Conservation (phyloP, 345 rosid genomes). For the Salix exigua region DNA sequence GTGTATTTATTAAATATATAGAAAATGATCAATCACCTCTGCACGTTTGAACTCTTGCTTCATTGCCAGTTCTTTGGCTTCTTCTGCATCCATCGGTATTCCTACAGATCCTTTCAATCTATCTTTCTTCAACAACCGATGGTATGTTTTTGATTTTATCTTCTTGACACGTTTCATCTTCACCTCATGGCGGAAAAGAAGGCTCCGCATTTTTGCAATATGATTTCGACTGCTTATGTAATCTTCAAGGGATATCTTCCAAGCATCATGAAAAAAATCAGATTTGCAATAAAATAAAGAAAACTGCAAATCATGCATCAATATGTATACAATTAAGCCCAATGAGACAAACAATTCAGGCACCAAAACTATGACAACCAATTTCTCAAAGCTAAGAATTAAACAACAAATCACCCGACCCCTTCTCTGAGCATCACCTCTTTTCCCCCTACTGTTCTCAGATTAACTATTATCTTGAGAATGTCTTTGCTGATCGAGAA, state of each 20-base stretch:
- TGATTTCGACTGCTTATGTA: slow-evolving; percentile 50
- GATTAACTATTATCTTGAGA: too few species aligned
- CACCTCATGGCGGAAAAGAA: slow-evolving; percentile 84
- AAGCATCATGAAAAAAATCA: slow-evolving; percentile 19
- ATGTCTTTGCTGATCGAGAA: background rate
- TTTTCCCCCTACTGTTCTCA: background rate
- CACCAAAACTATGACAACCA: background rate
- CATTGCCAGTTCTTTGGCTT: slow-evolving; percentile 69
- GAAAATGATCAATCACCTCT: slow-evolving; percentile 48
- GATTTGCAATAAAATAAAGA: background rate
- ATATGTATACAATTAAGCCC: background rate
- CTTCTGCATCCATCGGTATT: slow-evolving; percentile 73
- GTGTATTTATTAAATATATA: background rate
- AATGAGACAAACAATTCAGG: background rate
- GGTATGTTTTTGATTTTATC: slow-evolving; percentile 86
- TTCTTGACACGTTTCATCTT: slow-evolving; percentile 79
- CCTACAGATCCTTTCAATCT: slow-evolving; percentile 43
- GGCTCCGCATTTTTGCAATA: slow-evolving; percentile 78
- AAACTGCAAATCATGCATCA: background rate
- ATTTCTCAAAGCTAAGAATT: background rate
- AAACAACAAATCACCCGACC: background rate
- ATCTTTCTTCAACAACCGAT: slow-evolving; percentile 69
- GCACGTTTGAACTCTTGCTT: slow-evolving; percentile 76
- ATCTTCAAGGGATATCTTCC: slow-evolving; percentile 78
- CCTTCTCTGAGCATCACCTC: background rate